phyloP scores from a whole-genome alignment of 2,329 filamentous ascomycete genomes.

The Ceratocystis harringtonii region DNA sequence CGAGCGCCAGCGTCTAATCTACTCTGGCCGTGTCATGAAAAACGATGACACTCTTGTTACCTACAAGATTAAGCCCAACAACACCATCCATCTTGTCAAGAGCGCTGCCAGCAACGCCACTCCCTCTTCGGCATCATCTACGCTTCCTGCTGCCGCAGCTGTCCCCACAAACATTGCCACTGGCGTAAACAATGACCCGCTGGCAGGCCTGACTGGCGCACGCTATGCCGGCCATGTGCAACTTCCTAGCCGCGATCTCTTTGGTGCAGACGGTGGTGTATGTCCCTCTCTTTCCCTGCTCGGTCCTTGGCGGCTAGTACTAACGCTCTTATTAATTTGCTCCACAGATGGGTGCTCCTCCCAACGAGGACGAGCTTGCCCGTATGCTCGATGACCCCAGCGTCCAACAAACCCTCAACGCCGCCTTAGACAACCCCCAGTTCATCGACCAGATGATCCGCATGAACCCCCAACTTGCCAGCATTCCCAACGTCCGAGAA shows the following conservation, averaged over 20 bases:
- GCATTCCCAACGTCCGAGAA: slow-evolving; percentile 61
- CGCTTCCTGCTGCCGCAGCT: slow-evolving; percentile 30
- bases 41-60: slow-evolving; percentile 71
- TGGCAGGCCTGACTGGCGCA: slow-evolving; percentile 81
- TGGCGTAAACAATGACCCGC: slow-evolving; percentile 71
- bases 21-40: slow-evolving; percentile 93
- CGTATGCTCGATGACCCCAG: slow-evolving; percentile 80
- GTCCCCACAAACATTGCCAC: slow-evolving; percentile 64
- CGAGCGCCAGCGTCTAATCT: slow-evolving; percentile 87
- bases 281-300: slow-evolving; percentile 28
- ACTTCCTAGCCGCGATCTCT: slow-evolving; percentile 72
- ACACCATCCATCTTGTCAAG: slow-evolving; percentile 94
- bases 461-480: slow-evolving; percentile 67
- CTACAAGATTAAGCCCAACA: slow-evolving; percentile 92
- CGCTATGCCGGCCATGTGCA: slow-evolving; percentile 86
- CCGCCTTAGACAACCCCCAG: slow-evolving; percentile 87
- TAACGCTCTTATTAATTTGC: neutral
- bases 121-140: slow-evolving; percentile 28
- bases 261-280: slow-evolving; percentile 88
- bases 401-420: slow-evolving; percentile 76
- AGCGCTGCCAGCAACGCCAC: slow-evolving; percentile 74
- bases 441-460: slow-evolving; percentile 92
- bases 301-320: neutral
- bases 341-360: slow-evolving; percentile 71
- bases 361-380: slow-evolving; percentile 65